These are phyloP conservation scores for Knoxdaviesia capensis DNA, from an alignment of 2,329 filamentous ascomycete species.

Conservation along the genomic window DNA sequence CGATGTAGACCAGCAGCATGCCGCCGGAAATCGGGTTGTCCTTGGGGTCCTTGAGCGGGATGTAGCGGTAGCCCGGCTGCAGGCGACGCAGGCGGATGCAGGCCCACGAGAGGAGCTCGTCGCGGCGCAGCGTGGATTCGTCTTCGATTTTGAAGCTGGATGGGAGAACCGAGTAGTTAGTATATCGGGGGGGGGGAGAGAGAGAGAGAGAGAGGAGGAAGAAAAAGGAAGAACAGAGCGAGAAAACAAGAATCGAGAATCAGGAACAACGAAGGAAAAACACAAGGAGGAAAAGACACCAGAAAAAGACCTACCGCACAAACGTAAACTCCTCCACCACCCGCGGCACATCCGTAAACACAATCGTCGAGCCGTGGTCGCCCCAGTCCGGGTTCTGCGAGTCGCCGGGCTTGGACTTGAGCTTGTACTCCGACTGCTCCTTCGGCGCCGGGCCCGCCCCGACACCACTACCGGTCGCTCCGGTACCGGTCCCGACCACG, in stretches of 20 bases:
- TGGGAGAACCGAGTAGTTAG: neutral
- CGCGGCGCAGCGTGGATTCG: constrained; percentile 17
- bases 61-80: constrained; percentile 31
- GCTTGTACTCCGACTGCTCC: constrained; percentile 38
- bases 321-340: constrained; percentile 54
- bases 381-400: constrained; percentile 47
- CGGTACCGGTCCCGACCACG: no score
- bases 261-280: neutral
- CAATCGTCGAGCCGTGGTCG: constrained; percentile 25
- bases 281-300: neutral
- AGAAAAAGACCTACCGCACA: constrained; percentile 31
- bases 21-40: constrained; percentile 23
- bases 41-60: constrained; percentile 25
- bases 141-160: constrained; percentile 34
- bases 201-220: neutral
- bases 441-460: constrained; percentile 12
- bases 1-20: constrained; percentile 30
- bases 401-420: constrained; percentile 30
- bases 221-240: neutral
- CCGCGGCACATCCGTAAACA: constrained; percentile 35
- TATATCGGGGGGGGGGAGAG: neutral
- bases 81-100: constrained; percentile 40
- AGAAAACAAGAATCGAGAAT: neutral
- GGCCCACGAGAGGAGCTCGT: constrained; percentile 28
- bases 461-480: neutral